Evolutionary conservation across 306 rosid genomes (phyloP).

Genomic region (Pyrus bretschneideri): DNA sequence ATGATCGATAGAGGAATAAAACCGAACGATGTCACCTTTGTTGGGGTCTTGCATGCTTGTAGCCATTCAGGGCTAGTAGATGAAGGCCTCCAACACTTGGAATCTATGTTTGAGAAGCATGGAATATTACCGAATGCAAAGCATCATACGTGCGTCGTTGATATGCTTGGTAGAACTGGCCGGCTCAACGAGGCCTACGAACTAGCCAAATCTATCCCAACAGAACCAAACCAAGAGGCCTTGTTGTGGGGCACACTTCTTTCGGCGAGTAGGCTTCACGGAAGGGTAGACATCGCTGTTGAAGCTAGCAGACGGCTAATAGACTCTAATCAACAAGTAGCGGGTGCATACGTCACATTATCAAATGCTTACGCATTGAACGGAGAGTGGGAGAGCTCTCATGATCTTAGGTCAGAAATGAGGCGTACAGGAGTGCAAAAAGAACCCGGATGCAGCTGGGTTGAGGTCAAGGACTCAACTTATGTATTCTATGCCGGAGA

Average conservation of each 20-base stretch:
- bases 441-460: constrained; percentile 88
- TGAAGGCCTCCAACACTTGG: constrained; percentile 55
- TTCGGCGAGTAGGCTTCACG: constrained; percentile 80
- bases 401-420: constrained; percentile 49
- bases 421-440: constrained; percentile 49
- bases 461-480: constrained; percentile 59
- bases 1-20: constrained; percentile 54
- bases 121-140: constrained; percentile 57
- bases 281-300: constrained; percentile 69
- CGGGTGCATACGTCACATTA: constrained; percentile 60
- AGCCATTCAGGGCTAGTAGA: constrained; percentile 79
- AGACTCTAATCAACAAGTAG: constrained; percentile 59
- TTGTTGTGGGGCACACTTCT: constrained; percentile 76
- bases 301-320: constrained; percentile 60
- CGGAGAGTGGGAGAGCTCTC: constrained; percentile 73
- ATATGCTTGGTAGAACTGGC: constrained; percentile 78
- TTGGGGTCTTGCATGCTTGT: constrained; percentile 81
- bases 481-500: constrained; percentile 70
- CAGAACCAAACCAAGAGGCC: constrained; percentile 33
- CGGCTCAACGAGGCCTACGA: constrained; percentile 53
- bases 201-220: constrained; percentile 56
- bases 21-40: constrained; percentile 66
- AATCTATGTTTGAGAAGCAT: constrained; percentile 49
- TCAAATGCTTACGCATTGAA: constrained; percentile 64
- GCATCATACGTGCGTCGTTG: constrained; percentile 68